Conservation (phyloP, 805 yeast genomes). For the Saturnispora dispora region DNA sequence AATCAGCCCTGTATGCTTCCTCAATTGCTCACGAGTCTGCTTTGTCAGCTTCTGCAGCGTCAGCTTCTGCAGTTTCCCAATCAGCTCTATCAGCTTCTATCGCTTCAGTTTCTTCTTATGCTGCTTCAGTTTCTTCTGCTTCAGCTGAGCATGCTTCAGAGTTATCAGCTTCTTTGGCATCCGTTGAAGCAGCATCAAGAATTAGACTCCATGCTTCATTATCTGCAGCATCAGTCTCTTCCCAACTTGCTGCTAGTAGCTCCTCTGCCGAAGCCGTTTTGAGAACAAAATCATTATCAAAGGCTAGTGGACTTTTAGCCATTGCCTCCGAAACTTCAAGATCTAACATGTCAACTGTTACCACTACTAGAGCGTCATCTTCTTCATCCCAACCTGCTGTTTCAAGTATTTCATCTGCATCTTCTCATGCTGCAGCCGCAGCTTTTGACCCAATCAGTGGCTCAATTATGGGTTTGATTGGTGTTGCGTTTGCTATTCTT, state of each 20-base stretch:
- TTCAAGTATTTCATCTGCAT: slow-evolving; percentile 10
- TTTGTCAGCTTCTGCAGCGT: slow-evolving; percentile 6
- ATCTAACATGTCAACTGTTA: slow-evolving; percentile 5
- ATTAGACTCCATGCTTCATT: slow-evolving; percentile 5
- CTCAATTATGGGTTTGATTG: slow-evolving; percentile 27
- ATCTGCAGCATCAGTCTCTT: slow-evolving; percentile 8
- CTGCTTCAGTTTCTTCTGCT: slow-evolving; percentile 10
- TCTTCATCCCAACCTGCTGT: slow-evolving; percentile 23
- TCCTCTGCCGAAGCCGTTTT: slow-evolving; percentile 9
- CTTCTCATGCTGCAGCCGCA: slow-evolving; percentile 23
- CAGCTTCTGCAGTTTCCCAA: slow-evolving; percentile 11
- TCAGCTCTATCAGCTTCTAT: slow-evolving; percentile 19
- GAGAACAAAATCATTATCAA: slow-evolving; percentile 19
- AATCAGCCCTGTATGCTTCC: slow-evolving; percentile 19
- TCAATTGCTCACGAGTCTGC: slow-evolving; percentile 23
- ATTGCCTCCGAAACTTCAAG: slow-evolving; percentile 30
- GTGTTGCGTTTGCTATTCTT: slow-evolving; percentile 30
- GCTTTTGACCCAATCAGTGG: slow-evolving; percentile 25
- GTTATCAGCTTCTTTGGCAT: slow-evolving; percentile 14
- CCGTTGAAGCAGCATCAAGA: slow-evolving; percentile 8
- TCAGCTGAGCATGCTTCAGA: slow-evolving; percentile 16
- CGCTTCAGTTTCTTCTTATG: slow-evolving; percentile 10
- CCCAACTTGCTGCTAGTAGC: slow-evolving; percentile 8
- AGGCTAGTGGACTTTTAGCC: slow-evolving; percentile 33
- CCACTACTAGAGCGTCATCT: slow-evolving; percentile 19